Evolutionary conservation across 257 asterid genomes (phyloP), one percentile per base, ranked within the genome.

Genomic region (Lycium barbarum): DNA sequence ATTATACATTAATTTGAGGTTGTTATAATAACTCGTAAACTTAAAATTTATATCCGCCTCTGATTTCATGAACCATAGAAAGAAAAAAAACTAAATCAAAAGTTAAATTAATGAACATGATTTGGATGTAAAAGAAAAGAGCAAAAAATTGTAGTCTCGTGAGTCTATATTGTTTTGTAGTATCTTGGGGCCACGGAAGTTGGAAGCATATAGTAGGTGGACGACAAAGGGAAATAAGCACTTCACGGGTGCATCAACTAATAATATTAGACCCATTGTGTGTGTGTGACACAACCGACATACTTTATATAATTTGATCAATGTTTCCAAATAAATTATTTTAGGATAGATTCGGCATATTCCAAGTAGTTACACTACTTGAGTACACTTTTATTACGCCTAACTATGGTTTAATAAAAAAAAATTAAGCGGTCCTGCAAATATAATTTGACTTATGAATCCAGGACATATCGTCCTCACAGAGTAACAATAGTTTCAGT

Each of bases 91-190:
- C 33, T 26, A 26, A 26, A 26, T 26, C 33, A 26, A 67, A 67
- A 36, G 49, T 58, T 17, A 18, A 59, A 82, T 7, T 66, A 20
- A 72, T 72, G 88, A 81, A 40, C 45, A 40, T 40, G 0, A 40
- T 40, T 40, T 45, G 66, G 87, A 43, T 71, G 88, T 63, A 68
- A 88, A 88, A 70, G 66, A 12, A 18, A 59, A 18, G 66, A 22
- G 26, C 10, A 36, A 81, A 20, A 55, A 43, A 67, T 61, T 61
- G 82, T 70, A 35, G 58, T 88, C 97, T 84, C 97, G 95, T 93
- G 97, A 93, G 87, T 86, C 88, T 85, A 26, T 61, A 36, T 91
- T 93, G 95, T 93, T 89, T 88, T 57, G 88, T 90, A 90, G 94
- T 86, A 80, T 68, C 84, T 84, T 90, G 93, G 90, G 92, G 90